Percentiles rank a stretch among this genome's conserved stretches.
Evolutionary conservation across 1,284 basidiomycete species (phyloP).

Genomic region (Ganoderma lingzhi): DNA sequence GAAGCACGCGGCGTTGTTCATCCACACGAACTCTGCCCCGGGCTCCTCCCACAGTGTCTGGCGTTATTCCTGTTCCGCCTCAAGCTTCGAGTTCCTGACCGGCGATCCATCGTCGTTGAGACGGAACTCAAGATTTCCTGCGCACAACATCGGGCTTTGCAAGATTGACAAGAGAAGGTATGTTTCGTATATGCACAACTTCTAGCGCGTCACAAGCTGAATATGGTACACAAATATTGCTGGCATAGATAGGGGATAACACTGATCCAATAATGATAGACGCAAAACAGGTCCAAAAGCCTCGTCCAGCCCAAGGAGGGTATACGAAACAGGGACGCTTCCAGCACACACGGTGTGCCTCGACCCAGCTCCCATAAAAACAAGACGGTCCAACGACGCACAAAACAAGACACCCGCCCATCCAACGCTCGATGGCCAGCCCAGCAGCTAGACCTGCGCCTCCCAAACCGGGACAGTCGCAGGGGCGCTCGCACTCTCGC

Average conservation of each 20-base stretch:
- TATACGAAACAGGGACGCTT: slow-evolving; percentile 11
- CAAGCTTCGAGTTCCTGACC: neutral
- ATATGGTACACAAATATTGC: slow-evolving; percentile 10
- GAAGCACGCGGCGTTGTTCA: neutral
- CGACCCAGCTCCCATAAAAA: slow-evolving; percentile 6
- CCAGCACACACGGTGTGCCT: slow-evolving; percentile 10
- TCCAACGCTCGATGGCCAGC: neutral
- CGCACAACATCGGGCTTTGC: neutral
- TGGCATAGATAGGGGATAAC: slow-evolving; percentile 6
- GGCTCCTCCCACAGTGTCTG: neutral
- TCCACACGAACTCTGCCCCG: neutral
- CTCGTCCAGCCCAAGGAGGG: slow-evolving; percentile 11
- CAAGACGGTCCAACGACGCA: neutral
- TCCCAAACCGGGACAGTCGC: slow-evolving; percentile 9
- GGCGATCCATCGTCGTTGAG: neutral
- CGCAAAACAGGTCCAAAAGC: slow-evolving; percentile 3
- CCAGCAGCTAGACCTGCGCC: neutral
- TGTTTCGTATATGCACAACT: neutral
- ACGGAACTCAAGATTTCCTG: neutral
- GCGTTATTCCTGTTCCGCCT: neutral
- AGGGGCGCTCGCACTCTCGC: slow-evolving; percentile 19
- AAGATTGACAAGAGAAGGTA: neutral
- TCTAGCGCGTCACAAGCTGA: neutral
- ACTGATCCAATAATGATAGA: slow-evolving; percentile 15
- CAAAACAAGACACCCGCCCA: neutral